These are phyloP conservation scores for Dovyalis caffra DNA, from an alignment of 345 rosid species.

Conservation along the genomic window DNA sequence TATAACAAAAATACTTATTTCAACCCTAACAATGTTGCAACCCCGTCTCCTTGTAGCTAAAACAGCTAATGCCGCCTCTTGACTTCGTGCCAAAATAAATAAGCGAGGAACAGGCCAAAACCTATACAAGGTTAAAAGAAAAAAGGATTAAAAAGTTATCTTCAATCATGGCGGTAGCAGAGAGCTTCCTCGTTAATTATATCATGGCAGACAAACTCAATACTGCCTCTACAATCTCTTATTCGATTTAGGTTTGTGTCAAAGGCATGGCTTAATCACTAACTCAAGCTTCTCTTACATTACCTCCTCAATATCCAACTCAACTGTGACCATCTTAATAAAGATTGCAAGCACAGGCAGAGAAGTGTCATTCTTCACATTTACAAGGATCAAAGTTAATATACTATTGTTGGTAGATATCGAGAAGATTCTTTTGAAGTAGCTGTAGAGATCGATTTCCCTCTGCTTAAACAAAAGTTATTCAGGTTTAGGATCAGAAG, in stretches of 20 bases:
- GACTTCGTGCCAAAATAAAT: too few relatives aligned
- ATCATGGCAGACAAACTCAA: constrained; percentile 16
- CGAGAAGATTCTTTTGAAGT: background rate
- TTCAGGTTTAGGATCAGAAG: background rate
- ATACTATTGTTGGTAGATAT: background rate
- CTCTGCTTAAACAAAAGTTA: background rate
- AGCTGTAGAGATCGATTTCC: too few relatives aligned
- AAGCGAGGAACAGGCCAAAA: too few relatives aligned
- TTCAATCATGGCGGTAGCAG: background rate
- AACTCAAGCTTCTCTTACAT: constrained; percentile 1
- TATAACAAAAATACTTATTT: too few relatives aligned
- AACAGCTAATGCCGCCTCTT: too few relatives aligned
- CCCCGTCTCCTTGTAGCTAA: too few relatives aligned
- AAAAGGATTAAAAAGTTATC: background rate
- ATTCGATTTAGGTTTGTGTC: constrained; percentile 32
- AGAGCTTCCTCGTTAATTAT: background rate
- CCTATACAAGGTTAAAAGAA: background rate
- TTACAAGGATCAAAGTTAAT: background rate
- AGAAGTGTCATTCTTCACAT: background rate
- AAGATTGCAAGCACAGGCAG: constrained; percentile 7
- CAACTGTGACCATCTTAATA: background rate
- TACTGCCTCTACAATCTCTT: constrained; percentile 27
- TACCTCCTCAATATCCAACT: background rate
- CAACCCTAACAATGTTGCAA: too few relatives aligned
- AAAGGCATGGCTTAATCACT: constrained; percentile 17